A percentile compares a stretch with the other conserved stretches of the same genome.
These are phyloP conservation scores for Fusarium fracticaudum DNA, from an alignment of 2,329 filamentous ascomycete genomes.

Conservation along the genomic window DNA sequence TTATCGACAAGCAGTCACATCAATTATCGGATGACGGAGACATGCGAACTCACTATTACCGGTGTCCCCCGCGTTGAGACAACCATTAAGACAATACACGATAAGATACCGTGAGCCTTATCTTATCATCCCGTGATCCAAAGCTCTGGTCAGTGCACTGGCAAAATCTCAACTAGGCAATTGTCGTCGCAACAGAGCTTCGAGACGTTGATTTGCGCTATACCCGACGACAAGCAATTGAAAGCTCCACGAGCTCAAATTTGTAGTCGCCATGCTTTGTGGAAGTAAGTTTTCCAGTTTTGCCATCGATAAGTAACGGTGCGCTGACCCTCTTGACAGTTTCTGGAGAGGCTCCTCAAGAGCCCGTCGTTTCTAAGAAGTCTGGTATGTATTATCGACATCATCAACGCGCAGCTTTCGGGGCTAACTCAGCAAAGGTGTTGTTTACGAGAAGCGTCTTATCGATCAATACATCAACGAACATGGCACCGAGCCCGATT, in stretches of 20 bases:
- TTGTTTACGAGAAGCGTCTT: conserved; percentile 92
- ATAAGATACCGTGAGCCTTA: conserved; percentile 37
- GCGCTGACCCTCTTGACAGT: conserved; percentile 63
- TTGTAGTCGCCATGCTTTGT: conserved; percentile 56
- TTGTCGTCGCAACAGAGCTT: conserved; percentile 42
- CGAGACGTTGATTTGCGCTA: conserved; percentile 35
- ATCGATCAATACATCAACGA: conserved; percentile 96
- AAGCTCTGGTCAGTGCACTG: conserved; percentile 44
- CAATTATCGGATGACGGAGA: conserved; percentile 38
- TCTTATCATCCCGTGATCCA: conserved; percentile 46
- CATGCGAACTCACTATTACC: conserved; percentile 30
- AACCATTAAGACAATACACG: conserved; percentile 13
- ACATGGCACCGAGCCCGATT: conserved; percentile 91
- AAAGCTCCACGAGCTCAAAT: conserved; percentile 41
- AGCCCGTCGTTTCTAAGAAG: conserved; percentile 94
- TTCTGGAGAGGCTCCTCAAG: conserved; percentile 94
- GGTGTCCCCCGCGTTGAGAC: conserved; percentile 37
- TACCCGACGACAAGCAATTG: conserved; percentile 44
- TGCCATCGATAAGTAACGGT: not conserved
- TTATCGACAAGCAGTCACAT: not conserved
- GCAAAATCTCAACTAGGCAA: conserved; percentile 46
- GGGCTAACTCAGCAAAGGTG: conserved; percentile 63
- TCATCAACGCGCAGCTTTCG: conserved; percentile 6
- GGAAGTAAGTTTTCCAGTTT: conserved; percentile 51
- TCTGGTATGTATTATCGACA: conserved; percentile 70